Conservation (phyloP, 768 basidiomycete species). For the Xerocomellus amylosporus region DNA sequence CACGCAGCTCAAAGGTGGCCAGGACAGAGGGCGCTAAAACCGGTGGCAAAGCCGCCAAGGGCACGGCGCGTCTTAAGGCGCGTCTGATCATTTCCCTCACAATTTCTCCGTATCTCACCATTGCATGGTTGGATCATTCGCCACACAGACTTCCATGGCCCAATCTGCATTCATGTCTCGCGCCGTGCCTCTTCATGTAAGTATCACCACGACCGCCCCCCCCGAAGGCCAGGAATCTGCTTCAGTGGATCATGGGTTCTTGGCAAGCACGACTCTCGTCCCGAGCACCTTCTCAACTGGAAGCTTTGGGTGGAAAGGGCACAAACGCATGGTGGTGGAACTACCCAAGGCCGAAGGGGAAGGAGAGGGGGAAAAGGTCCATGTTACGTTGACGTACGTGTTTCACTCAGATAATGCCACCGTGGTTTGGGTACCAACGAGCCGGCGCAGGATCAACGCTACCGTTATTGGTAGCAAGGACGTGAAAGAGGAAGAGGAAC, state of each 20-base stretch:
- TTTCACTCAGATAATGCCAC: background rate
- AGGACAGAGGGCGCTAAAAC: slow-evolving; percentile 41
- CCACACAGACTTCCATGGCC: slow-evolving; percentile 43
- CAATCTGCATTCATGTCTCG: slow-evolving; percentile 56
- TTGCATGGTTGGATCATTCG: background rate
- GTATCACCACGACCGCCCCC: slow-evolving; percentile 64
- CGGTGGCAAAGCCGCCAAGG: slow-evolving; percentile 36
- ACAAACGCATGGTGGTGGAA: slow-evolving; percentile 63
- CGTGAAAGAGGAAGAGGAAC: slow-evolving; percentile 39
- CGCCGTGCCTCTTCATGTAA: slow-evolving; percentile 67
- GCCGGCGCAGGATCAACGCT: slow-evolving; percentile 62
- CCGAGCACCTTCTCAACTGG: slow-evolving; percentile 68
- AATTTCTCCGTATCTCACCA: background rate
- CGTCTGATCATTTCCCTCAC: slow-evolving; percentile 6
- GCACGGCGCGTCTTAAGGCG: slow-evolving; percentile 48
- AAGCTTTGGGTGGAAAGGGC: slow-evolving; percentile 85
- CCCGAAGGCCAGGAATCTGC: slow-evolving; percentile 30
- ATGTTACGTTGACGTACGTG: slow-evolving; percentile 71
- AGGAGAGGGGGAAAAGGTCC: slow-evolving; percentile 58
- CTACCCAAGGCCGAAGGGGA: slow-evolving; percentile 47
- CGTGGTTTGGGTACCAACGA: background rate
- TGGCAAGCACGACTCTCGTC: slow-evolving; percentile 53
- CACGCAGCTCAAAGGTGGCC: slow-evolving; percentile 50
- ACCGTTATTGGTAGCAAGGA: slow-evolving; percentile 71
- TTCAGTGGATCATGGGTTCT: slow-evolving; percentile 55